These are phyloP conservation scores for Eucalyptus albens DNA, from an alignment of 345 rosid genomes.

Conservation along the genomic window DNA sequence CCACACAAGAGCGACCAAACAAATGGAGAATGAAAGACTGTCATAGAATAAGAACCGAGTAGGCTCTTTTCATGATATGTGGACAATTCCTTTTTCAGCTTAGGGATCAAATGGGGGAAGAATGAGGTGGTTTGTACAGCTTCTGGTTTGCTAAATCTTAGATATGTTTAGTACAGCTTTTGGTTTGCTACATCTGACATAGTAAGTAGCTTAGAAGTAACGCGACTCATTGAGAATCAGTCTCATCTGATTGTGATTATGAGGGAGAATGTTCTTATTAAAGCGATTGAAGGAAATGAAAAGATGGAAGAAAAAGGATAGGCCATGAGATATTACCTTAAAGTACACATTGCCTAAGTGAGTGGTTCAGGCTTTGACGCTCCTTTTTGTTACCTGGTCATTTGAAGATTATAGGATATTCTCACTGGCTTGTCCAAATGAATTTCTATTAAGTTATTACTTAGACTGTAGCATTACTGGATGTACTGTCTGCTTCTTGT, in stretches of 20 bases:
- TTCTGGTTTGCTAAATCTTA: background rate
- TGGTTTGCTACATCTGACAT: background rate
- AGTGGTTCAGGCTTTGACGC: background rate
- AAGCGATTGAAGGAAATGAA: background rate
- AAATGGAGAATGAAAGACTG: background rate
- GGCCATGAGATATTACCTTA: background rate
- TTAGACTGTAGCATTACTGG: background rate
- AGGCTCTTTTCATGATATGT: background rate
- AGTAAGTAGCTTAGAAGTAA: background rate
- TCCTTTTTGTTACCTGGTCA: background rate
- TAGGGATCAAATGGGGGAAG: background rate
- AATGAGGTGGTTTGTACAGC: background rate
- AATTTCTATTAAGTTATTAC: background rate
- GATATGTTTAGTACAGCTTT: background rate
- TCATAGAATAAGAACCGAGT: background rate
- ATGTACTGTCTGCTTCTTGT: background rate
- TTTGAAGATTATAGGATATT: background rate
- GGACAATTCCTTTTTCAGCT: background rate
- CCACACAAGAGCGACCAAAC: background rate
- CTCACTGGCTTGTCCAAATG: background rate
- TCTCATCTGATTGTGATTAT: background rate
- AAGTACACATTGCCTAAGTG: background rate
- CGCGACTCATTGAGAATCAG: background rate
- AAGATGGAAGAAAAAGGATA: background rate
- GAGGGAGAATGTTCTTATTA: background rate